phyloP scores from a whole-genome alignment of 495 filamentous ascomycete species.

The Trichocladium uniseriatum region DNA sequence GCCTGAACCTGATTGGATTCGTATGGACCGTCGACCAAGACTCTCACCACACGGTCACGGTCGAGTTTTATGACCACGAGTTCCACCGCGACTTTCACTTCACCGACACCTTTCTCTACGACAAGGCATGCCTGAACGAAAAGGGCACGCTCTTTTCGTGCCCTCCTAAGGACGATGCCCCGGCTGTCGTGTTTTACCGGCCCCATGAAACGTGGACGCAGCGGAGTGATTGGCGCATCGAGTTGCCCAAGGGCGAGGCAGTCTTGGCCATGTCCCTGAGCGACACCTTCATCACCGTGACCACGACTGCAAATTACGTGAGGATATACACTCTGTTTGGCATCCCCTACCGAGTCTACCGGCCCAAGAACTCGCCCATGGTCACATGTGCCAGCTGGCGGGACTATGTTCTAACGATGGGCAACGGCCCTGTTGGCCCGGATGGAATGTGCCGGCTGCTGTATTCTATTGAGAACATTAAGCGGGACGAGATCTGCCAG shows the following conservation, averaged over 20 bases:
- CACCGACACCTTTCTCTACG: conserved; percentile 88
- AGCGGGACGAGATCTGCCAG: conserved; percentile 85
- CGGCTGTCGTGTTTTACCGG: conserved; percentile 86
- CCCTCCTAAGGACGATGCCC: conserved; percentile 54
- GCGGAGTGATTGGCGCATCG: conserved; percentile 80
- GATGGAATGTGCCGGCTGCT: conserved; percentile 66
- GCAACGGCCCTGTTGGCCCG: conserved; percentile 75
- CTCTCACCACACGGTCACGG: conserved; percentile 86
- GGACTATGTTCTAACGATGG: conserved; percentile 88
- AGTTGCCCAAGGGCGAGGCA: conserved; percentile 70
- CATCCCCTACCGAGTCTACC: conserved; percentile 74
- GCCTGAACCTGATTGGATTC: conserved; percentile 83
- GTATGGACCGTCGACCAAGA: conserved; percentile 98
- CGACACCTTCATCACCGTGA: conserved; percentile 81
- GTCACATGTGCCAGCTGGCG: conserved; percentile 88
- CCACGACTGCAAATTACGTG: conserved; percentile 76
- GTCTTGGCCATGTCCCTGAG: conserved; percentile 83
- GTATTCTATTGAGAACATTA: conserved; percentile 89
- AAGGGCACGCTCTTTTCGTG: conserved; percentile 82
- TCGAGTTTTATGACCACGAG: conserved; percentile 94
- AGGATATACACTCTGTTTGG: conserved; percentile 90
- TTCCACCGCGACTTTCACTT: conserved; percentile 92
- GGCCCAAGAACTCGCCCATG: conserved; percentile 80
- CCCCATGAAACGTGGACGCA: conserved; percentile 96
- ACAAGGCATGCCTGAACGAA: conserved; percentile 85